Percentiles rank a stretch among this genome's conserved stretches.
Conservation (phyloP, 495 filamentous ascomycete genomes). For the Bacidia rubella region DNA sequence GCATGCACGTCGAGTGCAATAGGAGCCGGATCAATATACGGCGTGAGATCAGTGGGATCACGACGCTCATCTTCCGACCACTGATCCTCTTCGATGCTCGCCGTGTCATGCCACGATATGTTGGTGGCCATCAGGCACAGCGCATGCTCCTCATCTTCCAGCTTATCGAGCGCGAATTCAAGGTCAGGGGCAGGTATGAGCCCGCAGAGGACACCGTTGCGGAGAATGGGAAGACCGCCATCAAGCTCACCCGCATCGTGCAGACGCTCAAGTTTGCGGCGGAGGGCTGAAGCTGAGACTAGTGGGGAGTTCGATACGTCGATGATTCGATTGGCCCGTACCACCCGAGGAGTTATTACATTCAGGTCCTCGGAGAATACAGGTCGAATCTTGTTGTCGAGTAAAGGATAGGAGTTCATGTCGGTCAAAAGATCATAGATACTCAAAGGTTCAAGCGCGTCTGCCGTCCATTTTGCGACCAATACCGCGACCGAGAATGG, state of each 20-base stretch:
- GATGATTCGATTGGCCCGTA: slow-evolving; percentile 64
- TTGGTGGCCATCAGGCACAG: slow-evolving; percentile 71
- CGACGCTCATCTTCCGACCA: slow-evolving; percentile 32
- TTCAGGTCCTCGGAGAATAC: slow-evolving; percentile 72
- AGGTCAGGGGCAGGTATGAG: slow-evolving; percentile 90
- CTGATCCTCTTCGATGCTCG: slow-evolving; percentile 37
- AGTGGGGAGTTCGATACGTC: slow-evolving; percentile 73
- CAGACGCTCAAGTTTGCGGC: slow-evolving; percentile 64
- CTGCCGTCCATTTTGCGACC: slow-evolving; percentile 94
- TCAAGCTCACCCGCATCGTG: slow-evolving; percentile 84
- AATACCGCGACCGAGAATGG: slow-evolving; percentile 88
- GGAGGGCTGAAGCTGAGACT: slow-evolving; percentile 59
- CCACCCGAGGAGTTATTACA: slow-evolving; percentile 61
- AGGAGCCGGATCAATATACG: slow-evolving; percentile 83
- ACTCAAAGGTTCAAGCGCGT: slow-evolving; percentile 84
- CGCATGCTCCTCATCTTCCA: slow-evolving; percentile 56
- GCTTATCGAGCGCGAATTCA: slow-evolving; percentile 78
- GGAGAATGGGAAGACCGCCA: slow-evolving; percentile 76
- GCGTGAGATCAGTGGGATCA: slow-evolving; percentile 74
- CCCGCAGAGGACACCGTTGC: slow-evolving; percentile 67
- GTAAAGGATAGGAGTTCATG: slow-evolving; percentile 92
- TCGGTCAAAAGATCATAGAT: slow-evolving; percentile 94
- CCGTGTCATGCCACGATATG: slow-evolving; percentile 37
- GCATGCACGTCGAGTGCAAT: slow-evolving; percentile 77
- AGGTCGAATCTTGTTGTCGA: slow-evolving; percentile 86